Base-by-base conservation (phyloP, 2,329 filamentous ascomycete species). In the Bipolaris oryzae region DNA sequence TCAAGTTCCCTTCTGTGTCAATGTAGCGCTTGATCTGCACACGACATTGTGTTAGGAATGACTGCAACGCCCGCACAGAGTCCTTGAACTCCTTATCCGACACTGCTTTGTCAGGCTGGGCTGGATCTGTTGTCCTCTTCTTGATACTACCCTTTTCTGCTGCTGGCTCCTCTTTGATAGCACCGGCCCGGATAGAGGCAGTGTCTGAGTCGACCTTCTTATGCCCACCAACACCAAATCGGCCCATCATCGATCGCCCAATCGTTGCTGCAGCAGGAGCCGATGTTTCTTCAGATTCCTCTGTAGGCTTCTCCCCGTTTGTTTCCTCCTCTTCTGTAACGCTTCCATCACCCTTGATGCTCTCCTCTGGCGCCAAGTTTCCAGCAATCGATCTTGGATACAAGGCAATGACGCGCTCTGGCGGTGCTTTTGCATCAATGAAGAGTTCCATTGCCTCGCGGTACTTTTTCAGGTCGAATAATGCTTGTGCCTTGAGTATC, bases 371-470 rank as follows among this genome's bases (percentile, higher is more conserved):
- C 0, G 92, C 92, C 1, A 96, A 77, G 21, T 91, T 87, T 0
- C 95, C 95, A 0, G 94, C 90, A 63, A 99, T 96, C 7, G 87
- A 82, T 58, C 83, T 87, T 1, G 95, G 95, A 66, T 92, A 99
- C 9, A 98, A 78, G 38, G 86, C 86, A 60, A 99, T 87, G 3
- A 98, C 95, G 48, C 91, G 84, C 72, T 96, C 92, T 0, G 95
- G 94, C 0, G 95, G 91, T 0, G 95, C 93, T 66, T 91, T 87
- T 2, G 97, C 92, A 51, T 95, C 89, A 3, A 91, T 91, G 77
- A 98, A 98, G 1, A 99, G 79, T 66, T 98, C 93, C 78, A 99
- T 84, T 1, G 94, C 89, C 47, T 92, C 88, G 37, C 89, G 85
- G 71, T 93, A 99, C 72, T 90, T 96, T 66, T 88, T 89, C 64